These are phyloP conservation scores for Zoysia japonica DNA, from an alignment of 176 grass and related monocot genomes.

Conservation along the genomic window DNA sequence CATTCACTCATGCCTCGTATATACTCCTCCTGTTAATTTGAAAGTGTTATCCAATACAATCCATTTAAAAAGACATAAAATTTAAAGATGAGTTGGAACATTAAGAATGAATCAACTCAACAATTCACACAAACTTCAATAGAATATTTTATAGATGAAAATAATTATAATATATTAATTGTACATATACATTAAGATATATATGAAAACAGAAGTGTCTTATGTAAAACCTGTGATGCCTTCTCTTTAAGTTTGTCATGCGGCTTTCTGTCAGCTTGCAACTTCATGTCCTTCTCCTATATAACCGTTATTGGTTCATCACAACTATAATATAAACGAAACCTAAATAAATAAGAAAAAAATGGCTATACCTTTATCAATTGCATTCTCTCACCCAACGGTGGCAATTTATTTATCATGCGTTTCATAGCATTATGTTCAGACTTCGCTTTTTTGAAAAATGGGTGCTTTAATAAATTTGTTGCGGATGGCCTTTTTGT, in stretches of 20 bases:
- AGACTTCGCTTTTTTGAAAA: slow-evolving; percentile 75
- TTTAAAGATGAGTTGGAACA: not conserved
- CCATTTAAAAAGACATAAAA: not conserved
- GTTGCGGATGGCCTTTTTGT: slow-evolving; percentile 69
- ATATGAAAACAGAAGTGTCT: not conserved
- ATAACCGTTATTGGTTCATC: not conserved
- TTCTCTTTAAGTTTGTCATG: slow-evolving; percentile 65
- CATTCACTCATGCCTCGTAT: slow-evolving; percentile 83
- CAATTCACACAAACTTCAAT: not conserved
- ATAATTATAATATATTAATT: not conserved
- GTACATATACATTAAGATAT: not conserved
- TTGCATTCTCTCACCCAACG: slow-evolving; percentile 64
- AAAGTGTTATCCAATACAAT: not conserved
- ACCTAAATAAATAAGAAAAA: not conserved
- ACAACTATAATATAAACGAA: not conserved
- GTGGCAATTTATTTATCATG: slow-evolving; percentile 76
- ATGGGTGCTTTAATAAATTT: slow-evolving; percentile 78
- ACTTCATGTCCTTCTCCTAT: slow-evolving; percentile 75
- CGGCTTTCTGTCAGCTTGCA: slow-evolving; percentile 65
- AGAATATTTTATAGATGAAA: not conserved
- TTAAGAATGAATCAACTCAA: not conserved
- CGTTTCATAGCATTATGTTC: slow-evolving; percentile 60
- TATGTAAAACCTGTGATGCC: slow-evolving; percentile 60
- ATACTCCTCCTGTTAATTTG: slow-evolving; percentile 65
- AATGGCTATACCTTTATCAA: slow-evolving; percentile 49